phyloP scores from a whole-genome alignment of 164 flowering plant genomes.

The Chimonanthus salicifolius region DNA sequence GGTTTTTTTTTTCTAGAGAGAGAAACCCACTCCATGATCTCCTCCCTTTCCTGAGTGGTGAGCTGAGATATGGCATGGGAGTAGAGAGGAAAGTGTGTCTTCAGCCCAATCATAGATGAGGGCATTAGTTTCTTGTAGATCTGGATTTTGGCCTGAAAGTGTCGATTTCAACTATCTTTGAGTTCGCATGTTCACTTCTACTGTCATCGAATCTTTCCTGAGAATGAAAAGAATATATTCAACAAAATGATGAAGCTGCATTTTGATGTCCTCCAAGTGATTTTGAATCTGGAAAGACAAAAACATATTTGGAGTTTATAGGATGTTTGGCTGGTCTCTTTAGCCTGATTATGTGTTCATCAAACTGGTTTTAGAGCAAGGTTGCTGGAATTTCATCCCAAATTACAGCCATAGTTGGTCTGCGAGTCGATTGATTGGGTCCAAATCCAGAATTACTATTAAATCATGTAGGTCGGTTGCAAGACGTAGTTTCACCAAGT shows the following conservation, averaged over 20 bases:
- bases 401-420: no score
- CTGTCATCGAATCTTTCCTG: slow-evolving; percentile 63
- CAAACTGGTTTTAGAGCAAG: no score
- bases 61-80: slow-evolving; percentile 46
- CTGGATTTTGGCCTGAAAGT: slow-evolving; percentile 54
- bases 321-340: neutral
- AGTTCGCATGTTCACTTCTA: slow-evolving; percentile 56
- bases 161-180: slow-evolving; percentile 84
- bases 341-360: no score
- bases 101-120: slow-evolving; percentile 42
- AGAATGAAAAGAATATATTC: slow-evolving; percentile 2
- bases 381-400: no score
- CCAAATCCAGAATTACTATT: no score
- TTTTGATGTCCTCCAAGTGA: neutral
- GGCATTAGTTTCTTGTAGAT: slow-evolving; percentile 31
- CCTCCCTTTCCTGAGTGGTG: slow-evolving; percentile 25
- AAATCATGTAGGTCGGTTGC: no score
- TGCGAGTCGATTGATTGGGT: neutral
- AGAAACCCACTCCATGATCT: no score
- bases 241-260: neutral
- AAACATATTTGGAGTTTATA: neutral
- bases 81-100: slow-evolving; percentile 44
- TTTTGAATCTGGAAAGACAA: neutral
- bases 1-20: no score
- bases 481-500: no score